Conservation (phyloP, 768 basidiomycete genomes). For the Suillus spraguei region DNA sequence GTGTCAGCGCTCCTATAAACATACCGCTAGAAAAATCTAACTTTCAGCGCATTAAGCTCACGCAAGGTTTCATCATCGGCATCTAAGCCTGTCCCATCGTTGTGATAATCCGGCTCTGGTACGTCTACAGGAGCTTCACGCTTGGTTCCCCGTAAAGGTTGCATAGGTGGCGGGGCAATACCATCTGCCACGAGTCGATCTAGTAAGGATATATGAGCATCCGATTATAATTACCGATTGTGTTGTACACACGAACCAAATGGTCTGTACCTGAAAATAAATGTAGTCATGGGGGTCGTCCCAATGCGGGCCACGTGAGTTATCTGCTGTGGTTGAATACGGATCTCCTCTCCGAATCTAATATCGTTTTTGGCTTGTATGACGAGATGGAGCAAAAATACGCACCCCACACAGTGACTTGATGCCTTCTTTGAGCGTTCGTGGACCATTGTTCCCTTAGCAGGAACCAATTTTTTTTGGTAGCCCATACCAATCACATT, state of each 20-base stretch:
- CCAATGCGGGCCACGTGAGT: constrained; percentile 6
- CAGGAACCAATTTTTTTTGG: neutral
- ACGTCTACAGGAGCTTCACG: constrained; percentile 6
- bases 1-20: constrained; percentile 19
- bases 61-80: constrained; percentile 7
- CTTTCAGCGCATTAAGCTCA: constrained; percentile 10
- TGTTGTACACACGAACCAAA: constrained; percentile 9
- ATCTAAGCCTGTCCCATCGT: neutral
- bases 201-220: neutral
- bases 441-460: constrained; percentile 14
- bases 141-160: constrained; percentile 8
- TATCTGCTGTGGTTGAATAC: constrained; percentile 2
- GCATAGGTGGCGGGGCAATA: constrained; percentile 6
- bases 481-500: neutral
- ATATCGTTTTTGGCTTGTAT: neutral
- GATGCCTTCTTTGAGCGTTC: constrained; percentile 17
- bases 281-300: constrained; percentile 9
- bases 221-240: constrained; percentile 2
- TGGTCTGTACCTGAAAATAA: constrained; percentile 16
- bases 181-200: constrained; percentile 14
- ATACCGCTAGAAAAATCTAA: constrained; percentile 12
- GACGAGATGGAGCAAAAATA: constrained; percentile 4
- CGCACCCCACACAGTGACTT: constrained; percentile 14
- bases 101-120: neutral
- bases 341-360: constrained; percentile 13